Conservation (phyloP, 495 filamentous ascomycete species). For the Penicillium angulare region DNA sequence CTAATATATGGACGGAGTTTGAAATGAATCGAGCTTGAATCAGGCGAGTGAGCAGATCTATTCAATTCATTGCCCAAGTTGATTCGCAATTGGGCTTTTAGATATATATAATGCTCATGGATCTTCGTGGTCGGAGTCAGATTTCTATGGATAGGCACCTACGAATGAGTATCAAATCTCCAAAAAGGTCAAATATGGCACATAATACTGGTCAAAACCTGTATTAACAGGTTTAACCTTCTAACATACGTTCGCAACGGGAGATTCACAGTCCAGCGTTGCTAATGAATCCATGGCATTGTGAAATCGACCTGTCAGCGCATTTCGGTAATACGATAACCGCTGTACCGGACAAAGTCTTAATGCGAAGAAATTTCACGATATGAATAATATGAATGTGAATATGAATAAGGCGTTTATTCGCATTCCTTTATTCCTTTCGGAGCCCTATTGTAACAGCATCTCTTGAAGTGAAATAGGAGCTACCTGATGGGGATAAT, state of each 20-base stretch:
- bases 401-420: constrained; percentile 15
- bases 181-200: not conserved
- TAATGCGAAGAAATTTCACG: constrained; percentile 20
- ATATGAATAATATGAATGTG: constrained; percentile 16
- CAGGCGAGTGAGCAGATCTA: constrained; percentile 1
- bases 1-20: constrained; percentile 3
- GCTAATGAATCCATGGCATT: constrained; percentile 7
- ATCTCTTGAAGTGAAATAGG: no score
- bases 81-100: not conserved
- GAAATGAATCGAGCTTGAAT: constrained; percentile 2
- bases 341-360: constrained; percentile 10
- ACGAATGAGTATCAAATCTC: constrained; percentile 2
- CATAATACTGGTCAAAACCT: not conserved
- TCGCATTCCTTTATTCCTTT: constrained; percentile 18
- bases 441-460: constrained; percentile 9
- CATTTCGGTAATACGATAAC: constrained; percentile 14
- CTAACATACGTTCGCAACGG: not conserved
- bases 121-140: constrained; percentile 2
- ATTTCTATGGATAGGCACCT: constrained; percentile 1
- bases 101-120: constrained; percentile 6
- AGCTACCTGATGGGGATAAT: no score
- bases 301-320: constrained; percentile 4
- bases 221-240: not conserved
- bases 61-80: constrained; percentile 6
- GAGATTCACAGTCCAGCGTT: constrained; percentile 2